Evolutionary conservation across 1,284 basidiomycete species (phyloP).

Genomic region (Ganoderma multipileum): DNA sequence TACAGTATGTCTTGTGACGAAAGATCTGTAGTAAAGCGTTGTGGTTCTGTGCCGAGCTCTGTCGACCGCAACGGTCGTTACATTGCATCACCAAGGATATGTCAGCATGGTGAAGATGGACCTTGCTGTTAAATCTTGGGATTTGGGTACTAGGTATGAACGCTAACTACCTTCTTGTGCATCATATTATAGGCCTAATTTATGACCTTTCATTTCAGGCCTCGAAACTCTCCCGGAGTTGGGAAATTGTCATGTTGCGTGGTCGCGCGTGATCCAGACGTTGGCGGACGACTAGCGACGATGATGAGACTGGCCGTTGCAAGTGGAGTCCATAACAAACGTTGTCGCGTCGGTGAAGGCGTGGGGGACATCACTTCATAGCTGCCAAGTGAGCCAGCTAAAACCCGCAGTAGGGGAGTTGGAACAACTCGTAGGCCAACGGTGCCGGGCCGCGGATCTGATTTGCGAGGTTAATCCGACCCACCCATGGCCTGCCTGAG

Average conservation of each 20-base stretch:
- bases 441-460: neutral
- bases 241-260: neutral
- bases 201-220: neutral
- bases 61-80: no score
- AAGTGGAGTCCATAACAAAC: neutral
- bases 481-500: neutral
- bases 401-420: neutral
- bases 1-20: no score
- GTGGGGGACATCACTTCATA: neutral
- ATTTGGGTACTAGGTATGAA: no score
- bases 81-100: no score
- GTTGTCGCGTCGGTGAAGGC: neutral
- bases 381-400: neutral
- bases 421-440: neutral
- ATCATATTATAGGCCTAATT: no score
- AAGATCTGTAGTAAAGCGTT: no score
- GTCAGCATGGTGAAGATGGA: no score
- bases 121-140: no score
- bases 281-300: neutral
- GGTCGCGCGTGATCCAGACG: neutral
- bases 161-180: no score
- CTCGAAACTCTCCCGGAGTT: neutral
- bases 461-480: conserved; percentile 25
- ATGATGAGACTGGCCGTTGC: neutral
- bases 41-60: no score